Base-by-base conservation (phyloP, 1,284 basidiomycete species). In the Naganishia albida region DNA sequence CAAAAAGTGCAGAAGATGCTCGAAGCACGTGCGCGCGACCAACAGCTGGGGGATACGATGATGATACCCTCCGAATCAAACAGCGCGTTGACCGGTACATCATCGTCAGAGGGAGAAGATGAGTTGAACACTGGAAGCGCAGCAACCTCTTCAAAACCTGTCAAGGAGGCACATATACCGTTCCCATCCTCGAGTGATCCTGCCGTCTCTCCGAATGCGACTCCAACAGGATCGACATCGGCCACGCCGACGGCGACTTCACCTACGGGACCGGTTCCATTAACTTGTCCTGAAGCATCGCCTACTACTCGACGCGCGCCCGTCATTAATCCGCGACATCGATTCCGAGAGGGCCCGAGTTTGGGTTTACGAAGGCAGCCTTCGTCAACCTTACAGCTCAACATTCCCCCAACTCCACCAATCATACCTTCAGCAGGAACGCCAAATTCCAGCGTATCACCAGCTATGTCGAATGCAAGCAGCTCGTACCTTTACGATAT, bases 351-450 rank as follows among this genome's bases (percentile, higher is more conserved):
- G 10, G 64, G 63, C 43, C 63, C 67, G 18, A 62, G 62, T 48
- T 44, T 68, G 23, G 67, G 67, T 15, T 54, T 68, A 1, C 67
- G 67, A 28, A 52, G 67, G 30, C 67, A 65, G 49, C 67, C 67
- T n/a, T 65, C 63, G 10, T 68, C 67, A n/a, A 63, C 67, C 28
- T 42, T 68, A 23, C 67, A 68, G 49, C 59, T 68, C 15, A 57
- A 68, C 28, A 65, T 68, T 25, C 67, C 63, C 8, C 28, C 66
- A 3, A 51, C 63, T 15, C 56, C 63, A 8, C 53, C 52, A 10
- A 49, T 54, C n/a, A 23, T 34, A 23, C 25, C 38, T 15, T 50
- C 50, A 16, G 38, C 44, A 13, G 49, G 43, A 49, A 64, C 38
- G 3, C 50, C 62, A 15, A 52, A 43, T 15, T 44, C 51, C 42